These are phyloP conservation scores for Phaffomyces opuntiae DNA, from an alignment of 805 yeast genomes.

Conservation along the genomic window DNA sequence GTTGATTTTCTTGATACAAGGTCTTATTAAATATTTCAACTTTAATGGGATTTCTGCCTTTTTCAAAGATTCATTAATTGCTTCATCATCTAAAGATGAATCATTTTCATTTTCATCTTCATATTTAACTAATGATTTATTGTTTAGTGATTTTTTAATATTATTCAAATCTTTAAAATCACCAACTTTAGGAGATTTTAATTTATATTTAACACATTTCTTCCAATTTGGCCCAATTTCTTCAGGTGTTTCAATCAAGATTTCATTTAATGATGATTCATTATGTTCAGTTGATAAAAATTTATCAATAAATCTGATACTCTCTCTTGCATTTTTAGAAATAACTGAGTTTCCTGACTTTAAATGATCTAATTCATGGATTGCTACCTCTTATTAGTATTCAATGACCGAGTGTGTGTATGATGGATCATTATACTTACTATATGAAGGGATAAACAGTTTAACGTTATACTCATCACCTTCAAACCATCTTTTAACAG, in stretches of 20 bases:
- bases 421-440: conserved; percentile 5
- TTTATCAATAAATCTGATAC: conserved; percentile 53
- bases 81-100: background rate
- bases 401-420: background rate
- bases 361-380: conserved; percentile 53
- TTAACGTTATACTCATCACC: conserved; percentile 27
- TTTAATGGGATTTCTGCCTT: conserved; percentile 45
- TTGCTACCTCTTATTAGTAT: conserved; percentile 23
- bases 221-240: conserved; percentile 47
- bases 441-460: conserved; percentile 47
- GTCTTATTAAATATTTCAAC: conserved; percentile 46
- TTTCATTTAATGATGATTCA: conserved; percentile 12
- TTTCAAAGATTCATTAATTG: conserved; percentile 7
- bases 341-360: conserved; percentile 47
- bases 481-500: conserved; percentile 55
- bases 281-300: conserved; percentile 11
- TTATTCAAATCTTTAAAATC: conserved; percentile 35
- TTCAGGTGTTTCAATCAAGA: conserved; percentile 33
- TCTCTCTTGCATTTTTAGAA: conserved; percentile 60
- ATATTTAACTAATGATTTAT: conserved; percentile 1
- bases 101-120: conserved; percentile 2
- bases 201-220: conserved; percentile 37
- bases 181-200: conserved; percentile 36
- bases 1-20: conserved; percentile 49
- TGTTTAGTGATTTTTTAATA: background rate